A percentile compares a stretch with the other conserved stretches of the same genome.
phyloP scores from a whole-genome alignment of 108 stramenopile species.

The Fistulifera pelliculosa region DNA sequence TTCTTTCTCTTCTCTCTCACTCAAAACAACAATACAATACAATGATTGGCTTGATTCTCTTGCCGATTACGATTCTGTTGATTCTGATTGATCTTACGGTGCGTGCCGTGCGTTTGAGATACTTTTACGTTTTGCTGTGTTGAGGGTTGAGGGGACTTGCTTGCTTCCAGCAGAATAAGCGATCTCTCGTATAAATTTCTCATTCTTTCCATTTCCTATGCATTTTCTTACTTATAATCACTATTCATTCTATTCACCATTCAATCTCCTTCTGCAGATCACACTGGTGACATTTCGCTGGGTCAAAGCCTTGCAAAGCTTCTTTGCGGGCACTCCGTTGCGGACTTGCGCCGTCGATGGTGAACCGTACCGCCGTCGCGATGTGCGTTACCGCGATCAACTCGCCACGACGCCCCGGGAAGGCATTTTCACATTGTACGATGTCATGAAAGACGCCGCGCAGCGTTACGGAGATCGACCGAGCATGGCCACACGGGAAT shows the following conservation, averaged over 20 bases:
- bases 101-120: slow-evolving; percentile 16
- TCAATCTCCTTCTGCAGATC: slow-evolving; percentile 28
- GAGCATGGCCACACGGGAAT: slow-evolving; percentile 70
- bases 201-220: background rate
- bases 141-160: background rate
- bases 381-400: slow-evolving; percentile 34
- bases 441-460: slow-evolving; percentile 40
- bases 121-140: too few species aligned
- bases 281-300: slow-evolving; percentile 72
- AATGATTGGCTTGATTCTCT: slow-evolving; percentile 41
- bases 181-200: background rate
- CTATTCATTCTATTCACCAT: background rate
- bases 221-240: slow-evolving; percentile 1
- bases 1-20: too few species aligned
- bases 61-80: slow-evolving; percentile 71
- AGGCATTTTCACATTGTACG: slow-evolving; percentile 63
- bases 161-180: background rate
- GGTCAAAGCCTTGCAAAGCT: slow-evolving; percentile 57
- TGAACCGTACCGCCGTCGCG: slow-evolving; percentile 60
- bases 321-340: slow-evolving; percentile 32
- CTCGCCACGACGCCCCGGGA: slow-evolving; percentile 35
- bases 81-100: slow-evolving; percentile 68
- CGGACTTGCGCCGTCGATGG: slow-evolving; percentile 63
- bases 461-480: slow-evolving; percentile 25
- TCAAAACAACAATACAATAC: too few species aligned